Percentiles rank a stretch among this genome's conserved stretches.
Evolutionary conservation across 352 stramenopile genomes (phyloP).

Genomic region (Globisporangium paroecandrum): DNA sequence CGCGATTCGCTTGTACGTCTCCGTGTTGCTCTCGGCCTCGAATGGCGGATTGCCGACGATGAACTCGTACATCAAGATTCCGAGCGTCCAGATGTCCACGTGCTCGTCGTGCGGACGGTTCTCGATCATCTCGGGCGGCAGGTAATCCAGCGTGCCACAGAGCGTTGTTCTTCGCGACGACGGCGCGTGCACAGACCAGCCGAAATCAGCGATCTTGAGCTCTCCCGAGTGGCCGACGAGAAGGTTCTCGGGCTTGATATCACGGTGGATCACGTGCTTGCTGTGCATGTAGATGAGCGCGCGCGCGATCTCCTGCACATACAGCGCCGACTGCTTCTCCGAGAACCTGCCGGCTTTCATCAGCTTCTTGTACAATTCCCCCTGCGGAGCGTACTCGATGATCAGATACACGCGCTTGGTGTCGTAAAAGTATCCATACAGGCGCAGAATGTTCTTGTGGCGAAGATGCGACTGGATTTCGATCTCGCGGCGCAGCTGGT

Average conservation of each 20-base stretch:
- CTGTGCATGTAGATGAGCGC: conserved; percentile 98
- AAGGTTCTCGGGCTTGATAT: conserved; percentile 99
- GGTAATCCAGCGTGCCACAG: conserved; percentile 99
- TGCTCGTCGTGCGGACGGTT: conserved; percentile 96
- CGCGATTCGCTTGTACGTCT: conserved; percentile 97
- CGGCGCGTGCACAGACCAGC: conserved; percentile 98
- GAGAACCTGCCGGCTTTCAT: conserved; percentile 88
- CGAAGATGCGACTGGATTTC: conserved; percentile 99
- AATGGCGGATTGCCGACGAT: conserved; percentile 97
- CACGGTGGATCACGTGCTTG: conserved; percentile 99
- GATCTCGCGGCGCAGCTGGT: conserved; percentile 98
- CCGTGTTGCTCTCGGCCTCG: conserved; percentile 93
- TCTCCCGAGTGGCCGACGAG: conserved; percentile 93
- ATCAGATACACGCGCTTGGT: conserved; percentile 99
- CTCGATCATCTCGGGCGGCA: conserved; percentile 99
- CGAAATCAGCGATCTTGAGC: conserved; percentile 99
- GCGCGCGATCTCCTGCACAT: conserved; percentile 93
- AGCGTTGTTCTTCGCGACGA: conserved; percentile 96
- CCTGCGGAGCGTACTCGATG: conserved; percentile 97
- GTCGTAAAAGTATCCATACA: conserved; percentile 99
- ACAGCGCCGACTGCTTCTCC: conserved; percentile 91
- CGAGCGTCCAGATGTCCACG: conserved; percentile 97
- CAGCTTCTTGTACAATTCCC: conserved; percentile 99
- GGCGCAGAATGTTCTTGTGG: conserved; percentile 96
- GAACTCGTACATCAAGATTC: conserved; percentile 99